Evolutionary conservation across 148 eudicot genomes (phyloP).

Genomic region (Drosera capensis): DNA sequence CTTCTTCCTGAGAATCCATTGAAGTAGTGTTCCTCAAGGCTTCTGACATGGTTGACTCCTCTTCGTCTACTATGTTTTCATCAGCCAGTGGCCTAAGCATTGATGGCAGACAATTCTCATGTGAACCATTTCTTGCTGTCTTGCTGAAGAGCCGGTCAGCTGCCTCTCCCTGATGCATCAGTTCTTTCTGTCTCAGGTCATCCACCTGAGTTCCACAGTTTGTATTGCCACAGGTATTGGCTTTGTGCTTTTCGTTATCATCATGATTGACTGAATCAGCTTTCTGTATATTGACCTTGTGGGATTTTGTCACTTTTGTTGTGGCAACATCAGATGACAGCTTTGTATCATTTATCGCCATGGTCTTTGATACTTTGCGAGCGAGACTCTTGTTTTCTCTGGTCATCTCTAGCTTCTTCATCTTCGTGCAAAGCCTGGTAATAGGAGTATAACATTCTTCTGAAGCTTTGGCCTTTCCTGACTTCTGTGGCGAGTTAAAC

Average conservation of each 20-base stretch:
- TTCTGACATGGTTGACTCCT: neutral
- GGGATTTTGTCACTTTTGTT: no score
- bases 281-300: conserved; percentile 14
- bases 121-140: conserved; percentile 13
- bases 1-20: conserved; percentile 14
- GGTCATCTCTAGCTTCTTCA: conserved; percentile 40
- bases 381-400: conserved; percentile 34
- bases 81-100: conserved; percentile 1
- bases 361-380: conserved; percentile 14
- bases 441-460: conserved; percentile 45
- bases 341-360: conserved; percentile 4
- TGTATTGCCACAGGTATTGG: conserved; percentile 9
- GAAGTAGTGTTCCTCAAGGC: conserved; percentile 1
- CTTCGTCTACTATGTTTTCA: neutral
- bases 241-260: conserved; percentile 2
- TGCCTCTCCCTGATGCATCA: conserved; percentile 9
- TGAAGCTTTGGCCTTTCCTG: conserved; percentile 15
- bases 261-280: conserved; percentile 6
- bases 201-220: conserved; percentile 14
- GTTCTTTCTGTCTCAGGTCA: conserved; percentile 6
- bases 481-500: conserved; percentile 58
- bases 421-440: conserved; percentile 45
- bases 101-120: conserved; percentile 1
- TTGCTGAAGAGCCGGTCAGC: conserved; percentile 16
- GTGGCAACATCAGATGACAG: neutral